These are phyloP conservation scores for Apiospora rasikravindrae DNA, from an alignment of 2,329 filamentous ascomycete genomes.

Conservation along the genomic window DNA sequence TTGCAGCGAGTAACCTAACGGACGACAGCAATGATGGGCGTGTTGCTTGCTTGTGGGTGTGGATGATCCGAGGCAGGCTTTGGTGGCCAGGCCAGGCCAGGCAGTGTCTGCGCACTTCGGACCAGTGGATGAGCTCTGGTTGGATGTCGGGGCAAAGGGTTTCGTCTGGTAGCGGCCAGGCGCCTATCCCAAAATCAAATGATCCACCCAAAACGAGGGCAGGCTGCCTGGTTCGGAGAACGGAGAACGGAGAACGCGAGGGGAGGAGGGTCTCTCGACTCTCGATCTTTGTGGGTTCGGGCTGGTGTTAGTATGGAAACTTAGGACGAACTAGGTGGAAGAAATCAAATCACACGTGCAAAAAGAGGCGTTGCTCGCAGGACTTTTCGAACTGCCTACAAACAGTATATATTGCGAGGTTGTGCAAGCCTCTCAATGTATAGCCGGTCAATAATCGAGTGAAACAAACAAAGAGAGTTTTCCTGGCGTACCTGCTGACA, in stretches of 20 bases:
- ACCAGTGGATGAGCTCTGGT: slow-evolving; percentile 40
- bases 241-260: not conserved
- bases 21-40: not conserved
- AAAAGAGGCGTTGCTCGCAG: not conserved
- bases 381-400: not conserved
- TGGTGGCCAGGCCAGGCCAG: no score
- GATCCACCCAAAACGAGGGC: slow-evolving; percentile 15
- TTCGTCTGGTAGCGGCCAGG: slow-evolving; percentile 21
- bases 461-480: not conserved
- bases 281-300: not conserved
- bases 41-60: not conserved
- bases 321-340: not conserved
- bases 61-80: not conserved
- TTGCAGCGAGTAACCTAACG: slow-evolving; percentile 10
- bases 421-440: not conserved
- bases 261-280: not conserved
- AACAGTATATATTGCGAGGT: not conserved
- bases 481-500: not conserved
- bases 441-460: not conserved
- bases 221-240: not conserved
- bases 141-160: slow-evolving; percentile 38
- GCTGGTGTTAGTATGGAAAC: not conserved
- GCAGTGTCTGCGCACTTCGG: slow-evolving; percentile 31
- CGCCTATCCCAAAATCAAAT: slow-evolving; percentile 14
- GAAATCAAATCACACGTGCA: not conserved